Evolutionary conservation across 2,329 filamentous ascomycete genomes (phyloP).

Genomic region (Phaeosphaeriaceae sp.): DNA sequence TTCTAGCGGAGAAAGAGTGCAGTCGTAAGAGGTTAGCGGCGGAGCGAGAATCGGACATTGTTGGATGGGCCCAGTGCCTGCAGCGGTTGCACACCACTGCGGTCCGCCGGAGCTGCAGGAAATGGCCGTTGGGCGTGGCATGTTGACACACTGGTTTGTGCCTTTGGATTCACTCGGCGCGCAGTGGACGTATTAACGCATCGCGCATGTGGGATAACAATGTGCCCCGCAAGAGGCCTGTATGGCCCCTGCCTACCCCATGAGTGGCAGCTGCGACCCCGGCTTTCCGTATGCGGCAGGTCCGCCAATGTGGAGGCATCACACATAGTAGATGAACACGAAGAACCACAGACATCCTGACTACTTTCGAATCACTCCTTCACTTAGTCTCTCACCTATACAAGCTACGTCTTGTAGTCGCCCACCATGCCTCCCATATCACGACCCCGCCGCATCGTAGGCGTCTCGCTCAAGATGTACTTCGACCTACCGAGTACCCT

Average conservation of each 20-base stretch:
- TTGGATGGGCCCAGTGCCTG: background rate
- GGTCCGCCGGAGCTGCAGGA: background rate
- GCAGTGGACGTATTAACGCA: background rate
- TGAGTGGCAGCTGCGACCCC: slow-evolving; percentile 5
- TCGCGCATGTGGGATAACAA: background rate
- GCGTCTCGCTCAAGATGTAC: slow-evolving; percentile 82
- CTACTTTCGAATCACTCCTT: background rate
- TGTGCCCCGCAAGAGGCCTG: slow-evolving; percentile 7
- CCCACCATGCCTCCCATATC: slow-evolving; percentile 39
- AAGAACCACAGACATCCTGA: background rate
- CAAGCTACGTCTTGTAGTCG: background rate
- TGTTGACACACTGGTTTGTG: background rate
- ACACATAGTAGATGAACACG: slow-evolving; percentile 5
- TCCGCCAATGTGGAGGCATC: background rate
- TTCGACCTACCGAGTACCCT: slow-evolving; percentile 71
- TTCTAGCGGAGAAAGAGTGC: slow-evolving; percentile 21
- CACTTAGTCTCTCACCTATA: background rate
- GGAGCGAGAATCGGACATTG: slow-evolving; percentile 14
- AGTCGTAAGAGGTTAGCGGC: slow-evolving; percentile 25
- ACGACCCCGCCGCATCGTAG: slow-evolving; percentile 68
- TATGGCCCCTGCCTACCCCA: background rate
- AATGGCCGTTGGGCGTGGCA: background rate
- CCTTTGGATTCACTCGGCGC: background rate
- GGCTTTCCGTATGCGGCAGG: slow-evolving; percentile 26
- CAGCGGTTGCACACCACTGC: background rate